Conservation (phyloP, 768 basidiomycete species). For the Podaxis sp. region DNA sequence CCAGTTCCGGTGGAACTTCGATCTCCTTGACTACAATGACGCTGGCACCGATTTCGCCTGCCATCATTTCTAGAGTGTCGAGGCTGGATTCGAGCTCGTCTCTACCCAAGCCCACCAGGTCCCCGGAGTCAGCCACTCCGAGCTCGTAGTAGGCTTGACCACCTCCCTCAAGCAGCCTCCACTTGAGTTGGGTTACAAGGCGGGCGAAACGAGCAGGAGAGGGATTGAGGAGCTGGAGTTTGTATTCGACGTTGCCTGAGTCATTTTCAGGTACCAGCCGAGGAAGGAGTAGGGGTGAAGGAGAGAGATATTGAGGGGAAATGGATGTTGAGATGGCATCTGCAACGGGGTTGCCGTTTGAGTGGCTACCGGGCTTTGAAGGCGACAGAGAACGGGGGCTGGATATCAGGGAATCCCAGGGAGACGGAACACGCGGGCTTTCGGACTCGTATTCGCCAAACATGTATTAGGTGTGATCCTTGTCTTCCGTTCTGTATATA, state of each 20-base stretch:
- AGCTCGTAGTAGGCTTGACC: constrained; percentile 84
- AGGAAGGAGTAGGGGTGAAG: constrained; percentile 29
- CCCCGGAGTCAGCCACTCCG: constrained; percentile 84
- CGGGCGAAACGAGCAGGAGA: constrained; percentile 73
- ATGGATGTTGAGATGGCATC: neutral
- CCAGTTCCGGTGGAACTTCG: constrained; percentile 62
- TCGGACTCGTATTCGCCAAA: constrained; percentile 84
- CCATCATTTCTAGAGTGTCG: constrained; percentile 91
- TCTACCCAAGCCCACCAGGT: constrained; percentile 75
- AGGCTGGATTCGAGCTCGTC: constrained; percentile 78
- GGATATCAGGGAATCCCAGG: constrained; percentile 78
- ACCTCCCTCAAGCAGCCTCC: constrained; percentile 85
- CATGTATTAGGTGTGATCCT: constrained; percentile 39
- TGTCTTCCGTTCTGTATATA: neutral
- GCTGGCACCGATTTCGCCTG: constrained; percentile 88
- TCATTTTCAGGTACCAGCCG: constrained; percentile 78
- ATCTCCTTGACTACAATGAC: constrained; percentile 91
- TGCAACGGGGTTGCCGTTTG: constrained; percentile 20
- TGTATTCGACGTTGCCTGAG: constrained; percentile 92
- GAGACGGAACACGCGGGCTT: constrained; percentile 74
- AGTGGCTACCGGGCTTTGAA: constrained; percentile 28
- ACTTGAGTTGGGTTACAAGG: constrained; percentile 94
- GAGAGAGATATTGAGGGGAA: constrained; percentile 1
- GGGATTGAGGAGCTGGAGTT: constrained; percentile 83
- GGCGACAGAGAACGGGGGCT: constrained; percentile 43